Evolutionary conservation across 2,329 filamentous ascomycete species (phyloP), one percentile per base, ranked within the genome.

Genomic region (Dactylellina parvicollis): DNA sequence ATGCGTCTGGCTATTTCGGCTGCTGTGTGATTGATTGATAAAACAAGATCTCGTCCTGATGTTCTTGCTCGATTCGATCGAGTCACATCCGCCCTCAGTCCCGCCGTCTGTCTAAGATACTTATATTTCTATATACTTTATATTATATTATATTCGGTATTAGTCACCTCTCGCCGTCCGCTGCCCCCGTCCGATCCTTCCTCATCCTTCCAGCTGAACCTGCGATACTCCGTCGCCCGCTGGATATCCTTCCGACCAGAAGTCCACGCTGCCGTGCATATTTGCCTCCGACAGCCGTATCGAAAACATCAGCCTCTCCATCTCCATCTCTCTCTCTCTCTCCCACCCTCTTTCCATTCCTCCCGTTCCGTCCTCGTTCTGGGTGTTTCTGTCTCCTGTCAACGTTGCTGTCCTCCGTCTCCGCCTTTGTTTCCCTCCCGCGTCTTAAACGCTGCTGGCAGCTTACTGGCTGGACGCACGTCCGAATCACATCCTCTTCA

Each of bases 391-490:
- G 10, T 32, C 8, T 55, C 12, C 12, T 4, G 20, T n/a, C 14
- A 38, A 20, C 14, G 24, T n/a, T 26, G 44, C 28, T 30, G 12
- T 20, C 26, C 22, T 4, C 44, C 57, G 47, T 62, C 46, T 62
- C 38, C 47, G 60, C 47, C 34, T 64, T n/a, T n/a, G n/a, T n/a
- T n/a, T 55, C 22, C 40, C 22, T 64, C 40, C 60, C 38, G 34
- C 46, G 40, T 40, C 46, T 49, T n/a, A 22, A 40, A 61, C 65
- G 57, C 67, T 64, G 67, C 67, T 57, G 67, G 59, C 59, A 64
- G 67, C 52, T 65, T 28, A 72, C 57, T 72, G 67, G 67, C 50
- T 72, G 52, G 67, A 65, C 59, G 50, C 67, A 59, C 67, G 34
- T 59, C 60, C 67, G 67, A 59, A 72, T 65, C 49, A 56, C 16